These are phyloP conservation scores for Rhodotorula sp. DNA, from an alignment of 1,284 basidiomycete genomes.

Conservation along the genomic window DNA sequence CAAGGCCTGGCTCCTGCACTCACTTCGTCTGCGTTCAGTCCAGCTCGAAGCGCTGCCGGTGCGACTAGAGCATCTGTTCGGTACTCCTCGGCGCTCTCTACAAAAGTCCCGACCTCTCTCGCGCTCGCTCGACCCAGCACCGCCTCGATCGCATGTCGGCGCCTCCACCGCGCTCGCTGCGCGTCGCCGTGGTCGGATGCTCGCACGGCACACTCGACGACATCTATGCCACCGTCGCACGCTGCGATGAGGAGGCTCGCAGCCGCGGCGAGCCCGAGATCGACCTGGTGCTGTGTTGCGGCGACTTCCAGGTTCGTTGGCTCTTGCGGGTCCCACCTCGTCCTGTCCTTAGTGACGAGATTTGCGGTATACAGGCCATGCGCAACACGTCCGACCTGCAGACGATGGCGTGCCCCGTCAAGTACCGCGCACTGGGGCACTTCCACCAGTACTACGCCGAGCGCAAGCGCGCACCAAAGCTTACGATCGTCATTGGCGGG, in stretches of 20 bases:
- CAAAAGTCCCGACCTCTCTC: neutral
- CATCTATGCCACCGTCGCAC: slow-evolving; percentile 76
- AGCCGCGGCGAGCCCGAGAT: slow-evolving; percentile 55
- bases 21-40: neutral
- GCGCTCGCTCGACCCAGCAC: neutral
- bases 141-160: neutral
- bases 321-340: too few relatives aligned
- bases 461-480: slow-evolving; percentile 72
- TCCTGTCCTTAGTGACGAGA: neutral
- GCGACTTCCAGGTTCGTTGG: slow-evolving; percentile 75
- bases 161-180: neutral
- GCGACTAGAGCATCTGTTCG: too few relatives aligned
- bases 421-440: slow-evolving; percentile 79
- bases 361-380: slow-evolving; percentile 61
- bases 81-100: neutral
- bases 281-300: slow-evolving; percentile 85
- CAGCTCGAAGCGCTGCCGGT: neutral
- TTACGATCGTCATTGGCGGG: slow-evolving; percentile 94
- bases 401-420: slow-evolving; percentile 86
- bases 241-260: slow-evolving; percentile 65
- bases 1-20: too few relatives aligned
- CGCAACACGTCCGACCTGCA: slow-evolving; percentile 82
- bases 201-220: slow-evolving; percentile 85
- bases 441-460: slow-evolving; percentile 91
- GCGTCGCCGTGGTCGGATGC: slow-evolving; percentile 86